Evolutionary conservation across 2,329 filamentous ascomycete genomes (phyloP), one percentile per base, ranked within the genome.

Genomic region (Dactylellina drechsleri): DNA sequence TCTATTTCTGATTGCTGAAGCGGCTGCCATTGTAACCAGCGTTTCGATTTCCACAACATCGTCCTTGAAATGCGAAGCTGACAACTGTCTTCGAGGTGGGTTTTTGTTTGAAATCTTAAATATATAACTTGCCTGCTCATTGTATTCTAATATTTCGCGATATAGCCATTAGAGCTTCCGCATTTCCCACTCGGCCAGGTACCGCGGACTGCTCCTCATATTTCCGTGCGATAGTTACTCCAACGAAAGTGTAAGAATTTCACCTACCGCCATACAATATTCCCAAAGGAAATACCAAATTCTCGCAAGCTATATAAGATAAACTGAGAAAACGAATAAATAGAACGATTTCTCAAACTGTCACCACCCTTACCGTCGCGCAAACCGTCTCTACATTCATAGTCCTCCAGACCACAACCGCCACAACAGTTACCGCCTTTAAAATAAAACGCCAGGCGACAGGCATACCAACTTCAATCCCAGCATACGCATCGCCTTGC

Each of bases 401-500:
- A 7, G 26, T 62, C 47, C 40, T 52, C 15, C 43, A 7, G 43
- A 26, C 16, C 4, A 40, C 45, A 16, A 28, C 16, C 15, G 47
- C 23, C 15, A 36, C 43, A 13, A 45, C 18, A 10, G 41, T 18
- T 4, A 16, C 15, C 20, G 43, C 54, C 15, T 23, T 56, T 12
- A 16, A 56, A 23, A 23, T 2, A 56, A 41, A 43, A 13, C 54
- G 54, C n/a, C 28, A 58, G 20, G 26, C 13, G 7, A 58, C 54
- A 7, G n/a, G 6, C 28, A 58, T 58, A 31, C 54, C 54, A 5
- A n/a, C 54, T 16, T 15, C 15, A 10, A 58, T 58, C 31, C 79
- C 79, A 1, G 49, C 53, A 20, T 81, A 81, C 65, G 80, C 80
- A 4, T 74, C 76, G 2, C 56, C 74, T 12, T 81, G 80, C 78